Conservation (phyloP, 305 asterid genomes). For the Solanum aculeatissimum region DNA sequence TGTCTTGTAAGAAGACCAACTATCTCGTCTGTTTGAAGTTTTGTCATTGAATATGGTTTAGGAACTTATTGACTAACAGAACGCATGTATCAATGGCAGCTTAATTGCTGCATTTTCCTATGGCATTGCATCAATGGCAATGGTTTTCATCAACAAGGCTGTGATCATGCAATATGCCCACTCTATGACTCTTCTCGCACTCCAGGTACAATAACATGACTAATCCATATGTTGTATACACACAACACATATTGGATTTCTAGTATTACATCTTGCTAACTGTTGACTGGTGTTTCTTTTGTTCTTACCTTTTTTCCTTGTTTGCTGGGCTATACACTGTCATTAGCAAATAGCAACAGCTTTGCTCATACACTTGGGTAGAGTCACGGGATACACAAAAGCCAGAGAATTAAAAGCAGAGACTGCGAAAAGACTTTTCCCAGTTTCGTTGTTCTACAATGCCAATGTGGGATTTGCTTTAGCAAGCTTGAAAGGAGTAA, state of each 20-base stretch:
- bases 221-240: background rate
- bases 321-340: conserved; percentile 22
- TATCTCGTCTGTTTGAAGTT: background rate
- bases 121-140: conserved; percentile 87
- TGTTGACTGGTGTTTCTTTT: conserved; percentile 12
- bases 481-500: conserved; percentile 96
- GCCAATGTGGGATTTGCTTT: conserved; percentile 96
- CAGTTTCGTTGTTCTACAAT: conserved; percentile 89
- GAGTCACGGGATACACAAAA: conserved; percentile 67
- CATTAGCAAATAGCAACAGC: conserved; percentile 83
- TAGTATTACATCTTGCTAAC: background rate
- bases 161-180: conserved; percentile 78
- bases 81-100: conserved; percentile 27
- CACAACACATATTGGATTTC: background rate
- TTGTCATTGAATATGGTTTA: background rate
- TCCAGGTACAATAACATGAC: conserved; percentile 48
- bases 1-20: background rate
- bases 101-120: conserved; percentile 63
- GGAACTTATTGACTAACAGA: background rate
- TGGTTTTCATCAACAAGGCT: conserved; percentile 97
- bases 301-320: conserved; percentile 1
- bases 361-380: conserved; percentile 72
- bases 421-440: conserved; percentile 67
- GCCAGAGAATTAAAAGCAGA: conserved; percentile 55
- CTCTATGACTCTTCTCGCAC: conserved; percentile 79